Base-by-base conservation (phyloP, 306 rosid species). In the Trichosanthes truncata region DNA sequence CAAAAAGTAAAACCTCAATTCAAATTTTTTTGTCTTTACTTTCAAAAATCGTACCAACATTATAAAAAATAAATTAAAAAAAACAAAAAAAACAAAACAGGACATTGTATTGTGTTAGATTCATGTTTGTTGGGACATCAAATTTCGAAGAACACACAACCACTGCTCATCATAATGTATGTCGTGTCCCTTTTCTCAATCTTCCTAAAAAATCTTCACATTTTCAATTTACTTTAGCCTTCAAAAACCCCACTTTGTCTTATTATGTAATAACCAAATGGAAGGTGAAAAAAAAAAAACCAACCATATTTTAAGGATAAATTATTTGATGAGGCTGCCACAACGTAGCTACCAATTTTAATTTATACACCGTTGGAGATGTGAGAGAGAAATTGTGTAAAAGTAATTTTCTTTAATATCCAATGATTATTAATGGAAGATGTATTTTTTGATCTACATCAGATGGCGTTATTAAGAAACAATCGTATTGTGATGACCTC, bases 1-100 rank as follows among this genome's bases (percentile, higher is more conserved):
- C 80, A 84, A 72, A 86, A 76, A 65, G 53, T 45, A 72, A 72
- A 46, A 12, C 76, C 38, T 66, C 8, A 36, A 48, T 73, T 73
- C 33, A 68, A 72, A 26, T 1, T 0, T 1, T 41, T 59, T 69
- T 71, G 78, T 73, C 78, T 73, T 29, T 73, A 31, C 78, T 26
- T 66, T 15, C 8, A 21, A 17, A 26, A 48, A 45, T 73, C 13
- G 78, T 73, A 73, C 78, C 29, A 38, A 36, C 18, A 68, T 20
- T 3, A 12, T 11, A 3, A 23, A 26, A 12, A 25, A 18, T 5
- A 15, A 55, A 56, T 8, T 21, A 21, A 7, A n/a, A 57, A 69
- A 41, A 38, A 1, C 4, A 5, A 40, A 10, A 62, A 6, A 10
- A 66, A 66, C 48, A 48, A 48, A 66, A 35, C 73, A 36, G 74